These are phyloP conservation scores for Halophytophthora polymorphica DNA, from an alignment of 352 stramenopile genomes.

Conservation along the genomic window DNA sequence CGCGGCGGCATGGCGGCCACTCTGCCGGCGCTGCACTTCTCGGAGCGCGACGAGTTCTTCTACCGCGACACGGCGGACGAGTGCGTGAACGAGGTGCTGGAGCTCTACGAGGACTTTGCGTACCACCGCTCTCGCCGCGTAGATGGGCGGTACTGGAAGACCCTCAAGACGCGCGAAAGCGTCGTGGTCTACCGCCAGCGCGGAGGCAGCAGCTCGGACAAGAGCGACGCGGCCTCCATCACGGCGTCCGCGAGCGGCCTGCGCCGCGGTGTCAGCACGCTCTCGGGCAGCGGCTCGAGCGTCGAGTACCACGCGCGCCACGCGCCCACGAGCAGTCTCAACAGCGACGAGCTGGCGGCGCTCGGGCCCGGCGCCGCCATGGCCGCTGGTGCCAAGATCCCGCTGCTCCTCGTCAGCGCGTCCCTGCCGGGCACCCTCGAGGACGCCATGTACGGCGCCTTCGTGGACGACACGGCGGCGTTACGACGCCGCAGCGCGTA, in stretches of 20 bases:
- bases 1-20: conserved; percentile 14
- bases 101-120: conserved; percentile 38
- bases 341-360: conserved; percentile 15
- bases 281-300: neutral
- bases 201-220: conserved; percentile 2
- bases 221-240: neutral
- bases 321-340: conserved; percentile 7
- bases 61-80: conserved; percentile 33
- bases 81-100: conserved; percentile 33
- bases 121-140: conserved; percentile 23
- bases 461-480: conserved; percentile 36
- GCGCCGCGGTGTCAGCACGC: neutral
- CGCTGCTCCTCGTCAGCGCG: conserved; percentile 28
- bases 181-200: conserved; percentile 42
- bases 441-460: conserved; percentile 47
- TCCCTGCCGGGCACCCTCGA: conserved; percentile 42
- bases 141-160: conserved; percentile 32
- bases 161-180: conserved; percentile 21
- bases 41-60: conserved; percentile 25
- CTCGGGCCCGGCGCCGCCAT: conserved; percentile 43
- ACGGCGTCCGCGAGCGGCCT: neutral
- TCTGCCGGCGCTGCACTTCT: conserved; percentile 26
- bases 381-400: conserved; percentile 37
- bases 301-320: conserved; percentile 12
- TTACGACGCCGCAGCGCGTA: conserved; percentile 29